Evolutionary conservation across 169 alveolate genomes (phyloP), one percentile per base, ranked within the genome.

Genomic region (Theileria luwenshuni): DNA sequence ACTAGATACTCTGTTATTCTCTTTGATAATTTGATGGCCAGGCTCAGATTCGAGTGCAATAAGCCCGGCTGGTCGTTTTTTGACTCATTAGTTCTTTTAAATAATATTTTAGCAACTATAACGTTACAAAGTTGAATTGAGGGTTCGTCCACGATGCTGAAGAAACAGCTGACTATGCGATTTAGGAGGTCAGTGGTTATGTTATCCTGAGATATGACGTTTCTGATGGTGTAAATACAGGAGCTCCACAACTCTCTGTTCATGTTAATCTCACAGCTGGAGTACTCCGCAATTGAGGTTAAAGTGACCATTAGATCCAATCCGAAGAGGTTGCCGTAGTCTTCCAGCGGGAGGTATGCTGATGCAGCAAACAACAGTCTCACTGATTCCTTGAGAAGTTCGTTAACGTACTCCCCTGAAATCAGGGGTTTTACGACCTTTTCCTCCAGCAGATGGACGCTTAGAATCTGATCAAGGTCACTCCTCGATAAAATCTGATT

Each of bases 41-140:
- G 28, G 28, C 63, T 54, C 1, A 23, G 56, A 28, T 21, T n/a
- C 12, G 58, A n/a, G 28, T 21, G 32, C 35, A 38, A 43, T 32
- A 45, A 17, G 32, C 62, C 30, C 38, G 61, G 30, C 15, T 23
- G 19, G 25, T n/a, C 23, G 25, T 75, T 43, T 10, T 64, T 58
- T 3, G 58, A 1, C 41, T 56, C 65, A 2, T 56, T 23, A 21
- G 64, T 27, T 17, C 28, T 63, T 45, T 58, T 67, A 47, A 76
- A 69, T n/a, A 76, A 25, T 30, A 68, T 69, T 27, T 47, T 51
- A 13, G 60, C 58, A 19, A 76, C 43, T 13, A 76, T 45, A 2
- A 15, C 69, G 56, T 76, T 67, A 27, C 86, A 76, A 10, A 76
- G 73, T 54, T 76, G 79, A 12, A 69, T 67, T 2, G 80, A 23